Base-by-base conservation (phyloP, 2,329 filamentous ascomycete species). In the Penicillium oxalicum region DNA sequence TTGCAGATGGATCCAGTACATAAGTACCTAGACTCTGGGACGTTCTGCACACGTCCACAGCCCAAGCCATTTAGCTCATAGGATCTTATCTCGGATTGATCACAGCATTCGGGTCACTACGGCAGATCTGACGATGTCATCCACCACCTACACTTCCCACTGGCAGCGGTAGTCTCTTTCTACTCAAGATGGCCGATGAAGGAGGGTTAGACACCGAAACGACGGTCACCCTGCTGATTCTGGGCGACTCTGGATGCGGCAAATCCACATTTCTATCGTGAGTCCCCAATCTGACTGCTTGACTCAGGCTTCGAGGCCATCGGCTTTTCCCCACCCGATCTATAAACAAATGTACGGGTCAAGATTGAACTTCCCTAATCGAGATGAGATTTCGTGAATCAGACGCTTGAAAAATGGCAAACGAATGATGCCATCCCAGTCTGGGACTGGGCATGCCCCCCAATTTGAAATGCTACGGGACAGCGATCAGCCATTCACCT, bases 231-330 rank as follows among this genome's bases (percentile, higher is more conserved):
- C 52, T 84, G 43, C 70, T 84, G 5, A 68, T 84, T 12, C 69
- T 84, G 2, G 81, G 81, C 45, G 80, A 83, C 50, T 61, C 74
- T 34, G 78, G 76, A 44, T 79, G 81, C 40, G 81, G 81, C 49
- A 84, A 83, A 66, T 80, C 80, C 44, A 81, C 78, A 8, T 83
- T 84, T 53, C 65, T 84, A 52, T 79, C 80, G 78, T 82, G 70
- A 64, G 78, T 76, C 38, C 39, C 45, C 27, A 28, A 40, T 38
- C 41, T 27, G 1, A 9, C 27, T 9, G 8, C 29, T 32, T 32
- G 29, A 27, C 9, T 28, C 41, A 6, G 13, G 11, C 3, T 24
- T 18, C 1, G 24, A 26, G 25, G 24, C 11, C 33, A 28, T 24
- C 24, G 7, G 25, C 9, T 34, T 8, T 37, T 26, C 7, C 5